Percentiles rank a stretch among this genome's conserved stretches.
phyloP scores from a whole-genome alignment of 169 alveolate genomes.

The Miamiensis avidus region DNA sequence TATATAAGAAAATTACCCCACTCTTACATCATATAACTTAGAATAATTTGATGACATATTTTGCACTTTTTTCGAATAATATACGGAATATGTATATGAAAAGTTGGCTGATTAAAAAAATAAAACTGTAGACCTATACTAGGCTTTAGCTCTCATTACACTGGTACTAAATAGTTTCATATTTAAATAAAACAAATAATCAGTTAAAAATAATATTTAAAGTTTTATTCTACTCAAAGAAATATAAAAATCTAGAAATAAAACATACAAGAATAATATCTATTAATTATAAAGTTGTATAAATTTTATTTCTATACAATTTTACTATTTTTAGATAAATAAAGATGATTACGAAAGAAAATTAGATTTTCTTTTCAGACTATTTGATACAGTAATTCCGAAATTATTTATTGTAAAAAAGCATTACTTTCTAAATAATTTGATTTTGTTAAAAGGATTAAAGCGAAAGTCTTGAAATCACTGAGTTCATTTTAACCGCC shows the following conservation, averaged over 20 bases:
- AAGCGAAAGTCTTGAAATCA: conserved; percentile 24
- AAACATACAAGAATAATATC: no score
- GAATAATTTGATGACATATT: neutral
- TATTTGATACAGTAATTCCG: neutral
- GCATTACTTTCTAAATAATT: no score
- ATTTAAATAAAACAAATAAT: no score
- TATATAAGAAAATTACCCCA: neutral
- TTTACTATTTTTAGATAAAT: neutral
- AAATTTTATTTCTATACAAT: no score
- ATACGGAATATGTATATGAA: neutral
- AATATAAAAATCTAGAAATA: no score
- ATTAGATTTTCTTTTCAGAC: neutral
- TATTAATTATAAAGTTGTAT: no score
- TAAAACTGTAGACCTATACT: neutral
- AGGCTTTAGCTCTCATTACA: neutral
- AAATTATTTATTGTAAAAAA: neutral
- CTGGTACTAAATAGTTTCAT: neutral
- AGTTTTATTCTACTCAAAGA: no score
- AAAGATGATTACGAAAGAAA: neutral
- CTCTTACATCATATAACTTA: neutral
- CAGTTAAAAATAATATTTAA: no score
- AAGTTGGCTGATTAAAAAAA: neutral
- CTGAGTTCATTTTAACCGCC: conserved; percentile 34
- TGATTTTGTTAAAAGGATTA: neutral
- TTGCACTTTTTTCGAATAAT: neutral